Conservation (phyloP, 129 eudicot species). For the sunflower (Helianthus annuus) region DNA sequence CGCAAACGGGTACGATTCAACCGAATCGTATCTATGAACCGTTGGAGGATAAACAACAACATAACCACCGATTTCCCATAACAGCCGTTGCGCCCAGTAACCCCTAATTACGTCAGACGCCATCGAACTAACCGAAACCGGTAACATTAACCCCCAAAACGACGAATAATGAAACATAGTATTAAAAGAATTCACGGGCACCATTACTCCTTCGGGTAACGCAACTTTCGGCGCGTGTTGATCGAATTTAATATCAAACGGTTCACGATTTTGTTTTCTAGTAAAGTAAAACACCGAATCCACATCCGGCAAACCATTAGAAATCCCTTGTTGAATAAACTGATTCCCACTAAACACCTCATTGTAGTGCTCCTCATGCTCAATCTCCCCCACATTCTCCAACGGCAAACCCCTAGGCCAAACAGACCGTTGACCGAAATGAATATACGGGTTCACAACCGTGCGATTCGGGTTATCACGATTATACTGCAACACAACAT, state of each 20-base stretch:
- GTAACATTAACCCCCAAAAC: slow-evolving; percentile 93
- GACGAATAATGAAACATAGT: slow-evolving; percentile 84
- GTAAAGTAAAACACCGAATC: slow-evolving; percentile 96
- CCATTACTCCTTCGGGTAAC: slow-evolving; percentile 89
- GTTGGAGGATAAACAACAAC: slow-evolving; percentile 97
- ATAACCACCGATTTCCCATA: slow-evolving; percentile 94
- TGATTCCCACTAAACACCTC: slow-evolving; percentile 82
- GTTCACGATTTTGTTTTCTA: slow-evolving; percentile 61
- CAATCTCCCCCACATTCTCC: slow-evolving; percentile 87
- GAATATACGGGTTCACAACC: slow-evolving; percentile 85
- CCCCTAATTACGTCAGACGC: slow-evolving; percentile 95
- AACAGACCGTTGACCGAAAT: slow-evolving; percentile 90
- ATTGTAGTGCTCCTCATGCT: slow-evolving; percentile 74
- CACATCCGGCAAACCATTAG: slow-evolving; percentile 93
- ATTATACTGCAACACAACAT: slow-evolving; percentile 74
- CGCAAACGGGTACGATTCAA: slow-evolving; percentile 79
- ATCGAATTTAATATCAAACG: slow-evolving; percentile 81
- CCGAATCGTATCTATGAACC: slow-evolving; percentile 60
- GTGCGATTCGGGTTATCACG: slow-evolving; percentile 74
- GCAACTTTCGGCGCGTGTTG: slow-evolving; percentile 88
- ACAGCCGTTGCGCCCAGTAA: slow-evolving; percentile 86
- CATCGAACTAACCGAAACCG: slow-evolving; percentile 88
- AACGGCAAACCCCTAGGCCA: slow-evolving; percentile 97
- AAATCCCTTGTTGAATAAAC: slow-evolving; percentile 89
- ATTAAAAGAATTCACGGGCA: slow-evolving; percentile 85